These are phyloP conservation scores for Fusarium odoratissimum DNA, from an alignment of 2,329 filamentous ascomycete genomes.

Conservation along the genomic window DNA sequence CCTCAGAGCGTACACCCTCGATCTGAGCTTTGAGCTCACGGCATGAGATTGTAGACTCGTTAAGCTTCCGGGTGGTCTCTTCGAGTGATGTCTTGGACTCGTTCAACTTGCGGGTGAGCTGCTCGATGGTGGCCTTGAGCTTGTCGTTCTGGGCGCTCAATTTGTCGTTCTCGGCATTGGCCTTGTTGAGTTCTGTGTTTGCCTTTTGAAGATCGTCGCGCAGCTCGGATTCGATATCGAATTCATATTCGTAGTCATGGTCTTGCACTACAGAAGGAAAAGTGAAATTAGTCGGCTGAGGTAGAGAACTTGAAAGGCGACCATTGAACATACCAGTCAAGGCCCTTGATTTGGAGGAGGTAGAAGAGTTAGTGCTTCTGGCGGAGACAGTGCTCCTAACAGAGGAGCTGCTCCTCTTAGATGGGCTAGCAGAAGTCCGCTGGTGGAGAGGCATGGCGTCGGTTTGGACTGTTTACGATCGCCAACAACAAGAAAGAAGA, in stretches of 20 bases:
- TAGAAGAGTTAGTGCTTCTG: conserved; percentile 27
- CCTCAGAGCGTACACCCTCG: conserved; percentile 42
- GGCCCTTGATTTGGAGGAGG: conserved; percentile 35
- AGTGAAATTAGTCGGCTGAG: conserved; percentile 30
- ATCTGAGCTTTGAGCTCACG: conserved; percentile 45
- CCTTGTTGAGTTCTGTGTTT: conserved; percentile 46
- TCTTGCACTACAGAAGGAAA: conserved; percentile 31
- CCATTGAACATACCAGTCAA: conserved; percentile 41
- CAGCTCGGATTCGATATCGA: conserved; percentile 39
- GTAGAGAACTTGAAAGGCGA: conserved; percentile 11
- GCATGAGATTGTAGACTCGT: conserved; percentile 35
- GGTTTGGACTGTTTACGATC: conserved; percentile 35
- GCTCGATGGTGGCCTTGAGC: conserved; percentile 45
- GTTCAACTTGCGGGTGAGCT: conserved; percentile 47
- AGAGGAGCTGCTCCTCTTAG: conserved; percentile 44
- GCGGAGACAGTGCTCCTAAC: conserved; percentile 37
- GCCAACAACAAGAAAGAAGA: conserved; percentile 34
- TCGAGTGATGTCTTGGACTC: conserved; percentile 42
- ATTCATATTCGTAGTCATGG: conserved; percentile 43
- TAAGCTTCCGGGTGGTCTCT: conserved; percentile 30
- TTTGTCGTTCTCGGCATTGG: conserved; percentile 45
- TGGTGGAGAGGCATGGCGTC: conserved; percentile 47
- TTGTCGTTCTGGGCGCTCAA: conserved; percentile 46
- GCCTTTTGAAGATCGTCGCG: conserved; percentile 46
- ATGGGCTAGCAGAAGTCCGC: conserved; percentile 43